phyloP scores from a whole-genome alignment of 352 stramenopile species.

The Phytophthora ohioensis region DNA sequence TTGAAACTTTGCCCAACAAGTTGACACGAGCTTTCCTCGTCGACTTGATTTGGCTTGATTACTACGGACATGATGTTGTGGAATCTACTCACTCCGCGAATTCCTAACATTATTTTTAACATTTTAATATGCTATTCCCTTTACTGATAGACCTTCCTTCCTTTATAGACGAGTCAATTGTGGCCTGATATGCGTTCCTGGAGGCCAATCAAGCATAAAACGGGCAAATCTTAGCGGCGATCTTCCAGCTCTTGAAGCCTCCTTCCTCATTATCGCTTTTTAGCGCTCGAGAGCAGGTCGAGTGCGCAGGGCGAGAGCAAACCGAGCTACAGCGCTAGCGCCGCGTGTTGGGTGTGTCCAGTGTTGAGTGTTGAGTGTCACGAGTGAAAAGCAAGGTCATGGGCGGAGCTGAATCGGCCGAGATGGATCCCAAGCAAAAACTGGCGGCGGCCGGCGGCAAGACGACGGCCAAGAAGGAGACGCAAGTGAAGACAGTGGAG shows the following conservation, averaged over 20 bases:
- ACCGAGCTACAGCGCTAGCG: slow-evolving; percentile 21
- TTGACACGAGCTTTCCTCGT: no score
- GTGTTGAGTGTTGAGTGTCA: slow-evolving; percentile 31
- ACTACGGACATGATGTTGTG: no score
- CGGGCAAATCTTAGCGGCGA: slow-evolving; percentile 3
- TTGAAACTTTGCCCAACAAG: no score
- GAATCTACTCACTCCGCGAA: no score
- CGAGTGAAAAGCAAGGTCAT: slow-evolving; percentile 23
- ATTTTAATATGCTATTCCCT: background rate
- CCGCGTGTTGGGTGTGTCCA: slow-evolving; percentile 31
- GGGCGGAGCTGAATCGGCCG: slow-evolving; percentile 38
- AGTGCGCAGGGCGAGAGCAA: slow-evolving; percentile 23
- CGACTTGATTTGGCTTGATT: no score
- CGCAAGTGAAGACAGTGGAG: slow-evolving; percentile 25
- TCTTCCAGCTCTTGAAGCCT: slow-evolving; percentile 25
- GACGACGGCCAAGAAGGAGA: slow-evolving; percentile 10
- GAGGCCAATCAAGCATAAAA: slow-evolving; percentile 18
- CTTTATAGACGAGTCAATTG: no score
- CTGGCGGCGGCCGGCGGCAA: slow-evolving; percentile 17
- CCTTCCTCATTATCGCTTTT: slow-evolving; percentile 34
- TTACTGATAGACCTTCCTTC: no score
- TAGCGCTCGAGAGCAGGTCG: slow-evolving; percentile 20
- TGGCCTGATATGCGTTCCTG: background rate
- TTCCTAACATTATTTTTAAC: background rate
- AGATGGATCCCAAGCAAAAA: slow-evolving; percentile 35